Evolutionary conservation across 176 grass and related monocot species (phyloP), one percentile per base, ranked within the genome.

Genomic region (Eragrostis curvula): DNA sequence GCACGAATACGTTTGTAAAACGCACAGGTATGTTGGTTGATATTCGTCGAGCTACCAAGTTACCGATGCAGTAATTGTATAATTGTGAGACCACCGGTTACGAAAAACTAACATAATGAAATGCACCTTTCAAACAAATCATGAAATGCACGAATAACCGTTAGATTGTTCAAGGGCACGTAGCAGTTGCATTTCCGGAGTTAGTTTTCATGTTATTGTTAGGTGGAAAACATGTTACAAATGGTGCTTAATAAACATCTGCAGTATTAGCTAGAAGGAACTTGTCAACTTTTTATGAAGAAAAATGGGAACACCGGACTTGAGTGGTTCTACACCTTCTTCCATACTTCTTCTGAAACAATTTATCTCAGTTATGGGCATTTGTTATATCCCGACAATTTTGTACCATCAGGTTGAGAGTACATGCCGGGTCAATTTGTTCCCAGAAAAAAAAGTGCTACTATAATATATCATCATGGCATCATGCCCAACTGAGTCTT

Each of bases 351-450:
- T 41, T n/a, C 12, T 62, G 11, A 70, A n/a, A 21, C 51, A 14
- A 15, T 71, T 41, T 23, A 12, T 23, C 16, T 82, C 25, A 64
- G 36, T 59, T 46, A 16, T 46, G 40, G 44, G 40, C 42, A 71
- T 48, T 41, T 43, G 48, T 85, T 66, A 69, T 66, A 69, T 50
- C 59, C 11, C 18, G 40, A 23, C 67, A 73, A 7, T 58, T 86
- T 69, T 64, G 39, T 65, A 56, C 28, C 77, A 78, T 68, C 88
- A 60, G 83, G 60, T 51, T 82, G 78, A 81, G 60, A 21, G 70
- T 50, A 60, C 29, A 75, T n/a, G n/a, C n/a, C n/a, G 3, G 23
- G 56, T 56, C 72, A 66, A 73, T 13, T 62, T 68, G 43, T 82
- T 42, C 61, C 78, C 20, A 13, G 17, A 42, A 47, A 42, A 47